A percentile compares a stretch with the other conserved stretches of the same genome.
These are phyloP conservation scores for Pilatotrama ljubarskyi DNA, from an alignment of 768 basidiomycete genomes.

Conservation along the genomic window DNA sequence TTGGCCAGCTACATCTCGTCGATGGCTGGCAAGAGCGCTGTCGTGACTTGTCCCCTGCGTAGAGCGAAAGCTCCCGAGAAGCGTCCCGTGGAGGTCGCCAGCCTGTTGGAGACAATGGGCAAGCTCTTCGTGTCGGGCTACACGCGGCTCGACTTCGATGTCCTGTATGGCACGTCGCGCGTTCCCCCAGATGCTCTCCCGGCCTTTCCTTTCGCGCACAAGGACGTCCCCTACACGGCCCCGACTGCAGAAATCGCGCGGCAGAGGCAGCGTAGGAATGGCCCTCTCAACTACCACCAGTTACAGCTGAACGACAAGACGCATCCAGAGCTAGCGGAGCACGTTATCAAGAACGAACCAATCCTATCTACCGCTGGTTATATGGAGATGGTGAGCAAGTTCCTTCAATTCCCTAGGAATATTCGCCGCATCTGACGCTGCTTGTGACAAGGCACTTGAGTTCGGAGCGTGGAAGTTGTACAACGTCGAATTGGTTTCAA, in stretches of 20 bases:
- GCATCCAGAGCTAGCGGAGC: constrained; percentile 44
- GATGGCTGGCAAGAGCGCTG: constrained; percentile 21
- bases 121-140: constrained; percentile 31
- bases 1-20: constrained; percentile 35
- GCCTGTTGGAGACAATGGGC: constrained; percentile 33
- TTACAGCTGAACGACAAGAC: constrained; percentile 39
- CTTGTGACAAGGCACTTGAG: constrained; percentile 34
- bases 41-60: constrained; percentile 31
- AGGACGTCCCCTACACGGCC: constrained; percentile 27
- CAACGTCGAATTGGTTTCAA: constrained; percentile 30
- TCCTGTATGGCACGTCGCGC: constrained; percentile 27
- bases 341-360: constrained; percentile 45
- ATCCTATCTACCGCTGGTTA: constrained; percentile 50
- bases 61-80: constrained; percentile 28
- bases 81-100: constrained; percentile 25
- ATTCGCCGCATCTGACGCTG: too few species aligned
- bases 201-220: constrained; percentile 37
- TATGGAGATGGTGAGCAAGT: constrained; percentile 36
- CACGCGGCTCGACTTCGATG: constrained; percentile 35
- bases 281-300: constrained; percentile 38
- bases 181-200: neutral
- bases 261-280: constrained; percentile 30
- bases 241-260: constrained; percentile 16
- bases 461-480: constrained; percentile 32
- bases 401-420: too few species aligned